Evolutionary conservation across 164 flowering plant genomes (phyloP), one percentile per base, ranked within the genome.

Genomic region (Vitis cinerea): DNA sequence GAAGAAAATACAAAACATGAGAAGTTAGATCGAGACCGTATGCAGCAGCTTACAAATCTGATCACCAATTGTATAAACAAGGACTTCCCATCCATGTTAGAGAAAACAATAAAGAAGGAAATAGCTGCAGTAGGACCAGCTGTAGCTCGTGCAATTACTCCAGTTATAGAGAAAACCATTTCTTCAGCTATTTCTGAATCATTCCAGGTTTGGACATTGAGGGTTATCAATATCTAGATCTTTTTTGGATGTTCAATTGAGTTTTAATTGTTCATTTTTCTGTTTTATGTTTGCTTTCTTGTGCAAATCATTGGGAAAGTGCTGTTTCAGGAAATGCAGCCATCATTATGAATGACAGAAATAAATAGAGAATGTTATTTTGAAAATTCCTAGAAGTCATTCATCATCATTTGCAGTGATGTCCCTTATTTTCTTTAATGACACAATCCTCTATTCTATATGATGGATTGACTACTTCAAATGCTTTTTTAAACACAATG

Each of bases 1-100:
- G 98, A 91, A 73, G 98, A 91, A 72, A 84, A 74, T 75, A 81
- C 83, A 15, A 91, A 91, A 76, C 83, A 75, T 50, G 88, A 86
- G 63, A 83, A 88, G 80, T 60, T 82, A 66, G 78, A 75, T 27
- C 79, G 87, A 57, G 97, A 93, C 0, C 91, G 86, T 30, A 53
- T 65, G 11, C 94, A 85, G 63, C 94, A 91, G 66, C 74, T 87
- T 61, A 78, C 86, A 64, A 88, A 68, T 77, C 67, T 79, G 77
- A 70, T 87, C 27, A 78, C 84, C 17, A 90, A 86, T 72, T 68
- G 54, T 72, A 71, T 80, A 54, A 87, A 74, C 81, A 91, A 91
- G 79, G 98, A 93, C 51, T 79, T 90, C 66, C 87, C 87, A 56
- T 78, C 87, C 66, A 59, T 84, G 65, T 29, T 88, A 27, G 98